Evolutionary conservation across 2,329 filamentous ascomycete species (phyloP), one percentile per base, ranked within the genome.

Genomic region (Cordyceps javanica): DNA sequence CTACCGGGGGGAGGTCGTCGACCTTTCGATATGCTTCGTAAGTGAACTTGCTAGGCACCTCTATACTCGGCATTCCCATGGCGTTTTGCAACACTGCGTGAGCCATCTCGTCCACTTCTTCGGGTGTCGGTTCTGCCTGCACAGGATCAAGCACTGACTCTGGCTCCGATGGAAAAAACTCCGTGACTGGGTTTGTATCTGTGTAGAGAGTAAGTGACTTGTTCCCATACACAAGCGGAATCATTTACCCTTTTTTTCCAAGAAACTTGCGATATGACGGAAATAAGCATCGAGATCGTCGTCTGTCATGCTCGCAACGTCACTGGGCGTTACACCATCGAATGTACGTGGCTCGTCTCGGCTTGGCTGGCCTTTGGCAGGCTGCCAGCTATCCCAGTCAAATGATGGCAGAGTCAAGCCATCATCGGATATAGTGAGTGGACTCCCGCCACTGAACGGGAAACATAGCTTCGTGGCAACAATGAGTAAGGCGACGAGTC

Each of bases 401-500:
- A 97, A 64, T 28, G 34, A 53, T 42, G 66, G 60, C 54, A 68
- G 21, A 36, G 28, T 73, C 62, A 46, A 32, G 13, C 28, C 23
- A 19, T 32, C 21, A 45, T 51, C 36, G 28, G 36, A 30, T 25
- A 21, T 50, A 52, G n/a, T 41, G 48, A 28, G 49, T 50, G 23
- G 21, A 65, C 53, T 19, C 75, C 77, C 36, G 67, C 70, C 74
- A 65, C 90, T 84, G 45, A 96, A 83, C 0, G 93, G 90, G 64
- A 90, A 91, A 21, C 88, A 77, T 2, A 96, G 70, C 65, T 97
- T 97, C 3, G 88, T 85, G 4, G 88, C 84, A 14, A 96, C 78
- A 2, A 96, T 75, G 3, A 96, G 70, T 3, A 90, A 74, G 4
- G 86, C 79, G 57, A 91, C 77, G 1, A 97, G 73, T 44, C 89